phyloP scores from a whole-genome alignment of 352 stramenopile genomes.

The Globisporangium barbulae region DNA sequence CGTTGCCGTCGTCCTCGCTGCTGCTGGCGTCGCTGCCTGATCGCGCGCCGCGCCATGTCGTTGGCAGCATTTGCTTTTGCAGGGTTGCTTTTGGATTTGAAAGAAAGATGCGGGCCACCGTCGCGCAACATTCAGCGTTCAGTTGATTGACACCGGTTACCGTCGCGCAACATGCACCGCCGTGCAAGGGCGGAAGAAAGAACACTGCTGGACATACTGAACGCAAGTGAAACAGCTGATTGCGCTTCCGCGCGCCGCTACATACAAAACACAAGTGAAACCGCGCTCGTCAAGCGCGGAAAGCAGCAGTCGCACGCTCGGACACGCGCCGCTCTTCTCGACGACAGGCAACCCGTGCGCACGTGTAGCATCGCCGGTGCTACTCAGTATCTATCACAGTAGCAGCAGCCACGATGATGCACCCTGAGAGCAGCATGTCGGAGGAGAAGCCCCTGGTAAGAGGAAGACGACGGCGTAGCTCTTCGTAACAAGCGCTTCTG shows the following conservation, averaged over 20 bases:
- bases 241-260: background rate
- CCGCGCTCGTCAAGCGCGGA: constrained; percentile 3
- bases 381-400: background rate
- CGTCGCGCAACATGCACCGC: background rate
- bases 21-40: background rate
- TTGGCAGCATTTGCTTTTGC: background rate
- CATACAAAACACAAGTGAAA: constrained; percentile 14
- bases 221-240: constrained; percentile 13
- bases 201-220: constrained; percentile 2
- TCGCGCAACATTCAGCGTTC: background rate
- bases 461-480: background rate
- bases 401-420: constrained; percentile 16
- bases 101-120: background rate
- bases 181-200: background rate
- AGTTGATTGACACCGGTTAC: background rate
- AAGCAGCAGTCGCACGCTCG: background rate
- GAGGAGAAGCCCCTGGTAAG: constrained; percentile 18
- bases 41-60: constrained; percentile 4
- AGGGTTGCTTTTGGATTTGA: constrained; percentile 3
- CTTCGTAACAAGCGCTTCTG: background rate
- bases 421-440: constrained; percentile 15
- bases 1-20: constrained; percentile 4
- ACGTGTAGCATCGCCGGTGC: background rate
- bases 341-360: background rate
- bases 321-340: background rate